A percentile compares a stretch with the other conserved stretches of the same genome.
phyloP scores from a whole-genome alignment of 164 flowering plant genomes.

The Santalum album region DNA sequence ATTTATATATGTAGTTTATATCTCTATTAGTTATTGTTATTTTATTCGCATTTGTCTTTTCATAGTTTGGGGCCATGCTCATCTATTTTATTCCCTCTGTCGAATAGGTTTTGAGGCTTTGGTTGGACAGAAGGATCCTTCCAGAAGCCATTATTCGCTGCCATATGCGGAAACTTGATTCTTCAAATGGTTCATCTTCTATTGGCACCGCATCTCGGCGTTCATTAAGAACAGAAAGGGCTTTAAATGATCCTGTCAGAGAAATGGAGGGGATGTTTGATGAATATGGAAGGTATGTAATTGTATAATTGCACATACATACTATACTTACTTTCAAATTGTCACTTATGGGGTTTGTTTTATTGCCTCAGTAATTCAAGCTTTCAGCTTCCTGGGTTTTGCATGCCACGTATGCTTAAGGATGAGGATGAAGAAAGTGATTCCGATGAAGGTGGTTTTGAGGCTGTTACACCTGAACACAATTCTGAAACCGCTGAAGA shows the following conservation, averaged over 20 bases:
- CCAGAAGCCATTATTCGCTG: conserved; percentile 70
- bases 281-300: conserved; percentile 86
- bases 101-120: conserved; percentile 79
- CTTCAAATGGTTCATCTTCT: conserved; percentile 33
- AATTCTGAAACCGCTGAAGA: conserved; percentile 29
- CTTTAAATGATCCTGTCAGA: conserved; percentile 83
- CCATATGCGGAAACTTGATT: conserved; percentile 76
- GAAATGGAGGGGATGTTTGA: conserved; percentile 98
- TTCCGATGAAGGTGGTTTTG: conserved; percentile 73
- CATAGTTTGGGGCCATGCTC: background rate
- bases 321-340: background rate
- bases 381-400: conserved; percentile 78
- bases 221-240: conserved; percentile 64
- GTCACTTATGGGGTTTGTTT: conserved; percentile 6
- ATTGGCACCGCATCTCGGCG: conserved; percentile 47
- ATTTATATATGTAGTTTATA: background rate
- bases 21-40: conserved; percentile 1
- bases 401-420: conserved; percentile 73
- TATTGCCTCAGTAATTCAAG: conserved; percentile 73
- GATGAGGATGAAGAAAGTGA: conserved; percentile 71
- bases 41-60: background rate
- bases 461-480: conserved; percentile 91
- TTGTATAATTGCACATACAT: background rate
- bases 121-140: conserved; percentile 78
- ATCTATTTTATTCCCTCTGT: background rate